phyloP scores from a whole-genome alignment of 208 protist species.

The Leishmania guyanensis region DNA sequence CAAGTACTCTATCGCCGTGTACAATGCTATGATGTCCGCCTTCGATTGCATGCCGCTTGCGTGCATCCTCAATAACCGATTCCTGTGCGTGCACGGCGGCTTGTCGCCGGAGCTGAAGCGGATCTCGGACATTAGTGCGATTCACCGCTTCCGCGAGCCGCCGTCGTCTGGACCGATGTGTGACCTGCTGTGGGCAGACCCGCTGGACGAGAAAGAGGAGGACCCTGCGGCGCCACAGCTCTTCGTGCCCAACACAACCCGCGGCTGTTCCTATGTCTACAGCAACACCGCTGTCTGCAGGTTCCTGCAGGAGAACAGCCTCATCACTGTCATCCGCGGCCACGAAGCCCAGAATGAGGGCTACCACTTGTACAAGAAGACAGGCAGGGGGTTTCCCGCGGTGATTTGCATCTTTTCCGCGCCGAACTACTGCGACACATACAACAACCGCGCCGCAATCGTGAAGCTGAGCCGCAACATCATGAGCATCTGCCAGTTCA shows the following conservation, averaged over 20 bases:
- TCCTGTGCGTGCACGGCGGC: conserved; percentile 96
- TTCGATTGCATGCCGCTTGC: conserved; percentile 95
- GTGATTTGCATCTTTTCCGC: conserved; percentile 98
- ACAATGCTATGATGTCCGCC: conserved; percentile 90
- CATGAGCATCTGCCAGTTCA: conserved; percentile 98
- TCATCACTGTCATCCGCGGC: conserved; percentile 95
- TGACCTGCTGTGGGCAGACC: conserved; percentile 97
- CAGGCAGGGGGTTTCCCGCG: conserved; percentile 92
- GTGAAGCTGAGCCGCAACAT: conserved; percentile 94
- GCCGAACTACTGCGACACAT: conserved; percentile 98
- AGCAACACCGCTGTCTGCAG: conserved; percentile 78
- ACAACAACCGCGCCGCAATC: conserved; percentile 96
- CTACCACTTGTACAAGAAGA: conserved; percentile 94
- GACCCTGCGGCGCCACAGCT: conserved; percentile 36
- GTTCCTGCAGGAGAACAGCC: conserved; percentile 95
- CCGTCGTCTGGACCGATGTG: conserved; percentile 92
- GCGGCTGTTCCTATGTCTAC: conserved; percentile 91
- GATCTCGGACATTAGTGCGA: conserved; percentile 85
- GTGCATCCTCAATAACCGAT: conserved; percentile 84
- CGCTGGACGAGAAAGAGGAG: conserved; percentile 86
- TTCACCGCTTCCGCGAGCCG: conserved; percentile 95
- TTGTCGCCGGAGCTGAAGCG: conserved; percentile 74
- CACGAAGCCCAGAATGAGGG: conserved; percentile 95
- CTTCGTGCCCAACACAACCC: conserved; percentile 77
- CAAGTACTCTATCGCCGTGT: conserved; percentile 90